phyloP scores from a whole-genome alignment of 2,329 filamentous ascomycete species.

The Colletotrichum scovillei region DNA sequence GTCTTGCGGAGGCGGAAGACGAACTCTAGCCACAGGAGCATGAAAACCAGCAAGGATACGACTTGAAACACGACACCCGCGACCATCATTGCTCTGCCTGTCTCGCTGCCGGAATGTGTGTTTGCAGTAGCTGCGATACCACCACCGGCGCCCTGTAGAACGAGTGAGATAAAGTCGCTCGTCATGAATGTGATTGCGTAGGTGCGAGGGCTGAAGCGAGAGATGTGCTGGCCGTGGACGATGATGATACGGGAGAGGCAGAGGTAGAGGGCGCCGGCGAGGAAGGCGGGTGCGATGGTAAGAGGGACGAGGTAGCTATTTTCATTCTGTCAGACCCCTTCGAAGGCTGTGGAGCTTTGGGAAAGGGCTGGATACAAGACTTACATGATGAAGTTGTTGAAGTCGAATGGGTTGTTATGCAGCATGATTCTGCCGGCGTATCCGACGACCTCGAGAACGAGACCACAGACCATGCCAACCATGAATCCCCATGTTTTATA shows the following conservation, averaged over 20 bases:
- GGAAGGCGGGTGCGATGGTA: conserved; percentile 35
- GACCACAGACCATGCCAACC: background rate
- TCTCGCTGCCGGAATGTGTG: background rate
- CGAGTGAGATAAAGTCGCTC: conserved; percentile 65
- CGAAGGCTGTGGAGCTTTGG: background rate
- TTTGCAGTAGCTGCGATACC: conserved; percentile 52
- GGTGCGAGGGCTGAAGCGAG: conserved; percentile 17
- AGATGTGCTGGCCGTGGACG: conserved; percentile 14
- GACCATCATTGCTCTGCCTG: background rate
- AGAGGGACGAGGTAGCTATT: conserved; percentile 25
- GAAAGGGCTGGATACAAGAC: background rate
- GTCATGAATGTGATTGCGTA: conserved; percentile 70
- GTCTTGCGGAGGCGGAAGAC: background rate
- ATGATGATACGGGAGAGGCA: conserved; percentile 32
- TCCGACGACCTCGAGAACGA: conserved; percentile 65
- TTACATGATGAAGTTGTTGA: conserved; percentile 59
- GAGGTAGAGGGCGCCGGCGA: conserved; percentile 35
- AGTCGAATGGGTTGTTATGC: conserved; percentile 66
- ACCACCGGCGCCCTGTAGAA: conserved; percentile 69
- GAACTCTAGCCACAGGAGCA: background rate
- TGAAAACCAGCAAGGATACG: background rate
- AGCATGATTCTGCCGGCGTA: conserved; percentile 69
- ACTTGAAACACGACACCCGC: background rate
- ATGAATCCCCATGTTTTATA: background rate
- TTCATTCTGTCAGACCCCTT: background rate